Conservation (phyloP, 495 filamentous ascomycete species). For the Aspergillus sclerotiicarbonarius region DNA sequence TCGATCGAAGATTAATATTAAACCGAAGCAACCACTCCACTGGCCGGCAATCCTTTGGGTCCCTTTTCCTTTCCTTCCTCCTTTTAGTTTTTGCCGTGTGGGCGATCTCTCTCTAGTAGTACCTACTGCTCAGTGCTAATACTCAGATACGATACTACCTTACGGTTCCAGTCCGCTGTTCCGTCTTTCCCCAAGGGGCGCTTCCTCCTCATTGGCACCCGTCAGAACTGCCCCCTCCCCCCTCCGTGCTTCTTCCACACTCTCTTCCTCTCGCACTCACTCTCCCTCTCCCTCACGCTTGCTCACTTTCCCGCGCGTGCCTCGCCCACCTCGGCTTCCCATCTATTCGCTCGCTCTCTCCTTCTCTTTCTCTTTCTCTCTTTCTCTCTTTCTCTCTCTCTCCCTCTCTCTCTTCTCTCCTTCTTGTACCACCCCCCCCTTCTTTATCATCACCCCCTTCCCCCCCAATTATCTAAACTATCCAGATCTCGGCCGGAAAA, state of each 20-base stretch:
- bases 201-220: conserved; percentile 6
- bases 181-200: conserved; percentile 12
- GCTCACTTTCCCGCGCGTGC: no score
- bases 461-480: not conserved
- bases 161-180: not conserved
- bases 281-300: conserved; percentile 3
- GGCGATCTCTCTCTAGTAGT: no score
- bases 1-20: not conserved
- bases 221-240: conserved; percentile 10
- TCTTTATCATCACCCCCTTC: not conserved
- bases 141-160: no score
- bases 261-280: conserved; percentile 9
- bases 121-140: no score
- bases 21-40: no score
- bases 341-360: conserved; percentile 12
- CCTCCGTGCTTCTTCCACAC: conserved; percentile 5
- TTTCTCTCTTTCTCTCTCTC: conserved; percentile 7
- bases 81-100: conserved; percentile 11
- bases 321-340: not conserved
- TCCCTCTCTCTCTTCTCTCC: conserved; percentile 3
- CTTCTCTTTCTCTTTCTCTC: conserved; percentile 5
- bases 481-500: not conserved
- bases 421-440: conserved; percentile 3
- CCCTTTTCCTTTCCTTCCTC: conserved; percentile 3
- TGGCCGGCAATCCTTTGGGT: no score